A percentile compares a stretch with the other conserved stretches of the same genome.
Evolutionary conservation across 1,139 yeast species (phyloP).

Genomic region (Pichia kudriavzevii): DNA sequence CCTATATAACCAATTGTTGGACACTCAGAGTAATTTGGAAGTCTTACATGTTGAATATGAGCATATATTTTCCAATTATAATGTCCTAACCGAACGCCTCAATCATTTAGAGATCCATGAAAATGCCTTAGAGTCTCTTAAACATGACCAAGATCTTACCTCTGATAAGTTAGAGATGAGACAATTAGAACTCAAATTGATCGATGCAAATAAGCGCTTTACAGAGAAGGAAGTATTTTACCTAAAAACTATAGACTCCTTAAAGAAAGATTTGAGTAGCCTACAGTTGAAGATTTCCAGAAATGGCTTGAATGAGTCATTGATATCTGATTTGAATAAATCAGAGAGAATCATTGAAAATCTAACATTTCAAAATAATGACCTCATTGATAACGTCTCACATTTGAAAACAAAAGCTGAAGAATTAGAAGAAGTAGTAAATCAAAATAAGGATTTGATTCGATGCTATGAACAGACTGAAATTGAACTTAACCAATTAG

Average conservation of each 20-base stretch:
- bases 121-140: conserved; percentile 2
- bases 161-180: conserved; percentile 20
- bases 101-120: conserved; percentile 25
- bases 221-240: conserved; percentile 4
- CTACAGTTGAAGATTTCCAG: conserved; percentile 2
- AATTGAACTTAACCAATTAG: conserved; percentile 1
- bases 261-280: conserved; percentile 3
- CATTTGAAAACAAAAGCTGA: conserved; percentile 36
- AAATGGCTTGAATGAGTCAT: not conserved
- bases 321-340: conserved; percentile 2
- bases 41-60: conserved; percentile 41
- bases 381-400: conserved; percentile 29
- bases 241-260: conserved; percentile 2
- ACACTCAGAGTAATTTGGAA: conserved; percentile 35
- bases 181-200: conserved; percentile 28
- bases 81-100: conserved; percentile 14
- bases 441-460: conserved; percentile 5
- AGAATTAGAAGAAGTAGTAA: conserved; percentile 15
- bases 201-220: not conserved
- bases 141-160: conserved; percentile 22
- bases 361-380: conserved; percentile 43
- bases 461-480: conserved; percentile 6
- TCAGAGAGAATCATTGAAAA: conserved; percentile 45
- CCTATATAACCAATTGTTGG: conserved; percentile 25
- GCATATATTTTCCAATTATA: conserved; percentile 36